Evolutionary conservation across 192 early-diverging fungal species (phyloP).

Genomic region (Obelidium mucronatum): DNA sequence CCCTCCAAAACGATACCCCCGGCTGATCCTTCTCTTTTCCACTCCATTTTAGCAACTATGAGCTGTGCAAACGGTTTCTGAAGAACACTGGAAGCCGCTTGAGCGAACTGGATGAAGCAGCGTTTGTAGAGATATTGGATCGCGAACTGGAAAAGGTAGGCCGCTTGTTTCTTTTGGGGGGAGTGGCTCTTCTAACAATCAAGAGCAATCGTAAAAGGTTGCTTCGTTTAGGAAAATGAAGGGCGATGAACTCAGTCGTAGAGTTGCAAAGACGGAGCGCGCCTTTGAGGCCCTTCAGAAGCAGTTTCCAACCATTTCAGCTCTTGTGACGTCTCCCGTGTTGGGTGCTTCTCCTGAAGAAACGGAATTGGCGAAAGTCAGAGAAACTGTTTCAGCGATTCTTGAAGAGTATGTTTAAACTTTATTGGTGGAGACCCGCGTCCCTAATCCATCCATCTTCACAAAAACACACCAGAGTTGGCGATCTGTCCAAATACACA

Average conservation of each 20-base stretch:
- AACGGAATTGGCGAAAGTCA: conserved; percentile 23
- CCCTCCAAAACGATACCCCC: background rate
- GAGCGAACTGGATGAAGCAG: conserved; percentile 84
- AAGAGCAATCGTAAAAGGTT: conserved; percentile 40
- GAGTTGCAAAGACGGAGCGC: conserved; percentile 55
- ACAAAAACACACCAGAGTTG: too few relatives aligned
- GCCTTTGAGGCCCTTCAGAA: conserved; percentile 41
- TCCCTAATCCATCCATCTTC: too few relatives aligned
- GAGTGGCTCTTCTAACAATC: background rate
- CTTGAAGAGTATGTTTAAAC: too few relatives aligned
- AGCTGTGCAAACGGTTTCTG: conserved; percentile 85
- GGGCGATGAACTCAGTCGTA: conserved; percentile 57
- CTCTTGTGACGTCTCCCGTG: conserved; percentile 18
- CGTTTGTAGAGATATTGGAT: conserved; percentile 86
- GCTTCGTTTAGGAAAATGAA: conserved; percentile 60
- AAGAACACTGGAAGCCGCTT: conserved; percentile 71
- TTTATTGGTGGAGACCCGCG: too few relatives aligned
- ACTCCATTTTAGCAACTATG: conserved; percentile 61
- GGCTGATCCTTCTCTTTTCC: background rate
- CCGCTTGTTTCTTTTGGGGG: background rate
- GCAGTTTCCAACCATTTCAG: conserved; percentile 32
- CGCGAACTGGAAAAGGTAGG: conserved; percentile 87
- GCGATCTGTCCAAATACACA: conserved; percentile 59
- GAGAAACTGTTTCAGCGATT: conserved; percentile 50
- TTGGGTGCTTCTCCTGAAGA: conserved; percentile 22